Base-by-base conservation (phyloP, 1,284 basidiomycete genomes). In the Leucoagaricus sp. region DNA sequence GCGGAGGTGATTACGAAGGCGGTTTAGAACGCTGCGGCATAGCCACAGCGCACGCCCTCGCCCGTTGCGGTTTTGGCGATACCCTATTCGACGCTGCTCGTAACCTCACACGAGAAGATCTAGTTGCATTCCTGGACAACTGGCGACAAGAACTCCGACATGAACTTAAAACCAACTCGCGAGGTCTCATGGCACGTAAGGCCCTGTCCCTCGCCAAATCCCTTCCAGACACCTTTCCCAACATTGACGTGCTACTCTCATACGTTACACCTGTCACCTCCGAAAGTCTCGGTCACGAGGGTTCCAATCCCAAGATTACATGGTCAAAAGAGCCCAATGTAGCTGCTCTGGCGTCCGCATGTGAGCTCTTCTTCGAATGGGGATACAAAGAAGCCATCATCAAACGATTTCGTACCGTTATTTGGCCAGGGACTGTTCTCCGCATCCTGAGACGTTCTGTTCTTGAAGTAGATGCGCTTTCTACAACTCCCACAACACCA, bases 351-450 rank as follows among this genome's bases (percentile, higher is more conserved):
- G 91, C 93, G 0, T 79, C 75, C 4, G 76, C 87, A 1, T 95
- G 93, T 72, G 93, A 96, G 69, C 77, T 85, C 49, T 91, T 87
- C 66, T 96, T 96, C 63, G 93, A 95, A 66, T 96, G 93, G 93
- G 93, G 93, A 0, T 86, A 91, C 44, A 84, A 80, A 60, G 88
- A 92, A 50, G 75, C 82, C 5, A 89, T 93, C 59, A 79, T 92
- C 61, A 89, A 91, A 60, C 83, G 90, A 6, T 92, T 93, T 66
- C 76, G 87, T 60, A 91, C 84, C 0, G 79, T 91, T 5, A 78
- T 93, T 19, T 93, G 91, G 89, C 83, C 82, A 5, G 81, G 84
- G 0, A 78, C 81, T 9, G 80, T 88, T 13, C 74, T 87, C 40
- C 79, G 90, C 28, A 83, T 86, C 36, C 69, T 93, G 31, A 78